These are phyloP conservation scores for Aureobasidium sp. DNA, from an alignment of 2,329 filamentous ascomycete genomes.

Conservation along the genomic window DNA sequence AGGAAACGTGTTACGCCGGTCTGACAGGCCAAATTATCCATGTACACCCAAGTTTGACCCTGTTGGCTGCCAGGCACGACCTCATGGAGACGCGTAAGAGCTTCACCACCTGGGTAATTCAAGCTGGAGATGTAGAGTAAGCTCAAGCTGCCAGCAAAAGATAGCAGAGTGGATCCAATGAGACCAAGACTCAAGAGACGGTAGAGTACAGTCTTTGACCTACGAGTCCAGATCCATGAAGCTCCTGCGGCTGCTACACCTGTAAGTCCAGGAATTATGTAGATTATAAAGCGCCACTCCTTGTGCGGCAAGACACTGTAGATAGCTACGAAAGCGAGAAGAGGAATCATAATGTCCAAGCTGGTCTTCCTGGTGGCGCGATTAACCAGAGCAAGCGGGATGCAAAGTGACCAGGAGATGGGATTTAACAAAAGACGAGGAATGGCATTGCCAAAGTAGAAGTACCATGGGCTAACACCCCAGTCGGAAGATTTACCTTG, in stretches of 20 bases:
- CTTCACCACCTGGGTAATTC: constrained; percentile 89
- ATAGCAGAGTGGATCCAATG: constrained; percentile 49
- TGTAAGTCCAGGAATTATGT: constrained; percentile 72
- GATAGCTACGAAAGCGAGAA: constrained; percentile 61
- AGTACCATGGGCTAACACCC: constrained; percentile 79
- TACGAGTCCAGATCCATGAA: constrained; percentile 52
- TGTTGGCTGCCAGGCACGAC: constrained; percentile 10
- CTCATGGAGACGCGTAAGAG: constrained; percentile 45
- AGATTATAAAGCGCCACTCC: constrained; percentile 91
- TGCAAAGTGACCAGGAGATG: constrained; percentile 45
- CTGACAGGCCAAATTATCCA: constrained; percentile 55
- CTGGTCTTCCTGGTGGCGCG: constrained; percentile 30
- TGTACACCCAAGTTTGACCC: constrained; percentile 34
- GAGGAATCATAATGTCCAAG: constrained; percentile 54
- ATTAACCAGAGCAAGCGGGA: constrained; percentile 45
- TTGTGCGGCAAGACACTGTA: constrained; percentile 93
- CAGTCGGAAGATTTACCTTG: constrained; percentile 75
- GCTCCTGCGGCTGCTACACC: constrained; percentile 67
- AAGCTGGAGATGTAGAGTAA: constrained; percentile 74
- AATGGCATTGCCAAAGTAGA: constrained; percentile 74
- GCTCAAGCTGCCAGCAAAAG: constrained; percentile 52
- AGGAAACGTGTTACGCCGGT: constrained; percentile 55
- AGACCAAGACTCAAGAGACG: constrained; percentile 47
- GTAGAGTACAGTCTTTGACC: constrained; percentile 52
- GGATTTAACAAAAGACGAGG: constrained; percentile 83